Evolutionary conservation across 1,139 yeast species (phyloP), one percentile per base, ranked within the genome.

Genomic region (Lodderomyces beijingensis): DNA sequence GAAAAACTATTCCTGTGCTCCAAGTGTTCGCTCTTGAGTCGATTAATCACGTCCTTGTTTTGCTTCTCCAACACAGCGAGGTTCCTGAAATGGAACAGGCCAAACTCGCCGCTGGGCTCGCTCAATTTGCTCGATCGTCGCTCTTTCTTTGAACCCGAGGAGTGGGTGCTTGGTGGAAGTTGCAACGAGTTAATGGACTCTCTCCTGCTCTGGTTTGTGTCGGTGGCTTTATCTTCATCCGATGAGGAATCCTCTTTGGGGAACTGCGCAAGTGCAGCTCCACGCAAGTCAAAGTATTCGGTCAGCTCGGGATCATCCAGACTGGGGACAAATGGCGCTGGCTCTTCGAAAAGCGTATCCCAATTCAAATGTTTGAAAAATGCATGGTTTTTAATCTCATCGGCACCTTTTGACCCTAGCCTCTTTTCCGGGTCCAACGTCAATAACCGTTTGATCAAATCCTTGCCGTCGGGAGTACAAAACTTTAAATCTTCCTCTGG

Each of bases 11-110:
- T 55, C 16, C 73, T 42, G 42, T 67, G 74, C 43, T 79, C 85
- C 41, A 79, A 46, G 56, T 86, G 95, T 52, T 91, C 97, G 29
- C 71, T 79, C 49, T 87, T 85, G 49, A 93, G 70, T 42, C 95
- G 65, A 49, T 85, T 85, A 39, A 93, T 86, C 11, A 86, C 89
- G 56, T 89, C 97, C 51, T 86, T 87, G 50, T 93, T 93, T 12
- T 96, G 97, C 49, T 84, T 85, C 47, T 91, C 98, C 41, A 93
- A 67, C 4, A 93, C 93, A 9, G 91, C 80, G 41, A 93, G 62
- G 53, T 93, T 93, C 46, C 96, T 71, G 58, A 86, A 93, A 40
- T 86, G 81, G 55, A 93, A 93, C 3, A 93, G 81, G 0, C 99
- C 99, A 70, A 91, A 93, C 47, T 89, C 97, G 30, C 76, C 67